These are phyloP conservation scores for Clitoria ternatea DNA, from an alignment of 306 rosid species.

Conservation along the genomic window DNA sequence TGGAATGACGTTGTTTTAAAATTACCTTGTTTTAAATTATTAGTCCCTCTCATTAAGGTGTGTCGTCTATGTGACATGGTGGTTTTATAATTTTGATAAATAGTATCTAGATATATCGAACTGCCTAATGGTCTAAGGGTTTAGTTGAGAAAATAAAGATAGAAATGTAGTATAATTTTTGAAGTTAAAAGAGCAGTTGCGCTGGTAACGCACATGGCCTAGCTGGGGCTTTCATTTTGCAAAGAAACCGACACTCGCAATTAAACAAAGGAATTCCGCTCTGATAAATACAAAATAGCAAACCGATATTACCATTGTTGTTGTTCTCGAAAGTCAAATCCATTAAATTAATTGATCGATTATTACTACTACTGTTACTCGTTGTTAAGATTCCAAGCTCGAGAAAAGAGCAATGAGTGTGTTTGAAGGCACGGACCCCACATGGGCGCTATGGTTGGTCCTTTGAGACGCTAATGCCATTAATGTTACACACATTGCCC, in stretches of 20 bases:
- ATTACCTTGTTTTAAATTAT: no score
- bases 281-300: slow-evolving; percentile 4
- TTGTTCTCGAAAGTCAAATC: background rate
- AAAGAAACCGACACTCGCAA: slow-evolving; percentile 1
- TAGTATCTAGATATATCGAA: no score
- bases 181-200: background rate
- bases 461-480: slow-evolving; percentile 40
- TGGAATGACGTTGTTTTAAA: no score
- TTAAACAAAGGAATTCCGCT: slow-evolving; percentile 4
- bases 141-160: no score
- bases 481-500: slow-evolving; percentile 27
- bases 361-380: background rate
- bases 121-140: no score
- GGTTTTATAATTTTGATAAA: no score
- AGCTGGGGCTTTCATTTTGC: background rate
- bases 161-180: background rate
- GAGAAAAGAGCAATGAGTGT: slow-evolving; percentile 77
- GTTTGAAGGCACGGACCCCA: slow-evolving; percentile 68
- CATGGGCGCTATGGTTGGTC: slow-evolving; percentile 22
- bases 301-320: background rate
- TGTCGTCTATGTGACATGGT: no score
- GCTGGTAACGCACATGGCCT: slow-evolving; percentile 13
- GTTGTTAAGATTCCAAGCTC: slow-evolving; percentile 38
- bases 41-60: no score
- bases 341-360: background rate